Conservation (phyloP, 2,329 filamentous ascomycete genomes). For the Leptographium procerum region DNA sequence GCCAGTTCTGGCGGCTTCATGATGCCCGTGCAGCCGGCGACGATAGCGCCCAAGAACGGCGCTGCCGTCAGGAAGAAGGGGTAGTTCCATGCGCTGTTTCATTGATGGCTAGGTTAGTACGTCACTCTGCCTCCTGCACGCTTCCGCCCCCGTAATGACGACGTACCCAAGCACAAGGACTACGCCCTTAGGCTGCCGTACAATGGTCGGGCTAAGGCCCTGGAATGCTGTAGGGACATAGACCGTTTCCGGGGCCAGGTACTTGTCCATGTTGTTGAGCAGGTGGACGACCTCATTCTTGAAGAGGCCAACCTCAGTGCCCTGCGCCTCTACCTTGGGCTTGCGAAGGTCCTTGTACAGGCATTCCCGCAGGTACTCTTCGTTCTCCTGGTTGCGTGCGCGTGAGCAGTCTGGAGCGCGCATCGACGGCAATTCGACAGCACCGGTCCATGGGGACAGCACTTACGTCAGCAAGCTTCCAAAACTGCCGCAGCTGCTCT, state of each 20-base stretch:
- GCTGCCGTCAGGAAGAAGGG: slow-evolving; percentile 26
- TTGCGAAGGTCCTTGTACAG: slow-evolving; percentile 24
- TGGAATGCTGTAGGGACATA: slow-evolving; percentile 25
- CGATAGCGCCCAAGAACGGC: slow-evolving; percentile 29
- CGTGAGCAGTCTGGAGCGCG: background rate
- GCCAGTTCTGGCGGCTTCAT: slow-evolving; percentile 34
- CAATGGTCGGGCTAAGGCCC: background rate
- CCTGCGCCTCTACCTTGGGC: slow-evolving; percentile 21
- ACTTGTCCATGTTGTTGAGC: slow-evolving; percentile 26
- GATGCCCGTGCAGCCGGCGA: slow-evolving; percentile 28
- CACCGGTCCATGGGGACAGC: too few relatives aligned
- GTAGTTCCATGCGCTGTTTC: slow-evolving; percentile 29
- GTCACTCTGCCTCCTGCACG: background rate
- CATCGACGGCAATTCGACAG: background rate
- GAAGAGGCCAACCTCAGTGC: slow-evolving; percentile 19
- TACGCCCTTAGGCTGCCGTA: slow-evolving; percentile 30
- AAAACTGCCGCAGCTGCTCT: slow-evolving; percentile 28
- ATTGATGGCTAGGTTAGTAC: background rate
- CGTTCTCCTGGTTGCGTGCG: slow-evolving; percentile 19
- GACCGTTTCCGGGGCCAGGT: slow-evolving; percentile 18
- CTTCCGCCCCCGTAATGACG: too few relatives aligned
- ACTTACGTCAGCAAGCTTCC: slow-evolving; percentile 24
- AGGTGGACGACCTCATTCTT: slow-evolving; percentile 25
- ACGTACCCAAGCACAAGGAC: slow-evolving; percentile 27
- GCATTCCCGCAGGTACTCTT: slow-evolving; percentile 20